Evolutionary conservation across 257 asterid genomes (phyloP).

Genomic region (Orobanche coerulescens): DNA sequence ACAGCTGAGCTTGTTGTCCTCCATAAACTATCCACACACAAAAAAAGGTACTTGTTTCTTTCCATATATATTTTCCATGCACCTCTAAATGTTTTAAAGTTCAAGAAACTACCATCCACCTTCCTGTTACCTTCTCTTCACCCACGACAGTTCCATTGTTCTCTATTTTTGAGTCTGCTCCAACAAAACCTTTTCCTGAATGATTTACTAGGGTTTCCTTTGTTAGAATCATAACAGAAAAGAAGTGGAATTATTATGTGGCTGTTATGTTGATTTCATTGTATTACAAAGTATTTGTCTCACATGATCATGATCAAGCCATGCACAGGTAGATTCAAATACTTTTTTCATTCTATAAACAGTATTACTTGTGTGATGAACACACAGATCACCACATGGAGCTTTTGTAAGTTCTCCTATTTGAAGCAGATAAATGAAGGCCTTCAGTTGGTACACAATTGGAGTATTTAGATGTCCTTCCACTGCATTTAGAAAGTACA

Average conservation of each 20-base stretch:
- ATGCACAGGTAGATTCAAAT: constrained; percentile 15
- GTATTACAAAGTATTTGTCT: no score
- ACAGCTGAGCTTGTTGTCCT: constrained; percentile 44
- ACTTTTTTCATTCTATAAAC: constrained; percentile 10
- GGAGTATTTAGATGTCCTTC: constrained; percentile 5
- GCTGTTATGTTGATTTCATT: no score
- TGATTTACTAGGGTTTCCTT: constrained; percentile 11
- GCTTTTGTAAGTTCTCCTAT: constrained; percentile 11
- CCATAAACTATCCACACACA: constrained; percentile 36
- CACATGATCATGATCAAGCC: no score
- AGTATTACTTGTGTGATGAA: background rate
- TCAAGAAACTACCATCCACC: constrained; percentile 66
- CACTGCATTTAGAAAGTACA: background rate
- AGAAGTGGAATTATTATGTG: constrained; percentile 17
- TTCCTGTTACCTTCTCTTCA: constrained; percentile 50
- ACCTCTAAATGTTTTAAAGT: constrained; percentile 19
- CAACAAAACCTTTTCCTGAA: constrained; percentile 28
- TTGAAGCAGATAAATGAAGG: constrained; percentile 3
- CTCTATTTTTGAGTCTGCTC: constrained; percentile 36
- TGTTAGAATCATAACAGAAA: constrained; percentile 21
- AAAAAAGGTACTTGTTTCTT: constrained; percentile 18
- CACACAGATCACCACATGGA: constrained; percentile 7
- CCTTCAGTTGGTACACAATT: constrained; percentile 10
- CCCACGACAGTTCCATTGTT: constrained; percentile 44
- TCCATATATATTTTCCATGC: constrained; percentile 18